Percentiles rank a stretch among this genome's conserved stretches.
phyloP scores from a whole-genome alignment of 2,329 filamentous ascomycete species.

The Aureobasidium sp. region DNA sequence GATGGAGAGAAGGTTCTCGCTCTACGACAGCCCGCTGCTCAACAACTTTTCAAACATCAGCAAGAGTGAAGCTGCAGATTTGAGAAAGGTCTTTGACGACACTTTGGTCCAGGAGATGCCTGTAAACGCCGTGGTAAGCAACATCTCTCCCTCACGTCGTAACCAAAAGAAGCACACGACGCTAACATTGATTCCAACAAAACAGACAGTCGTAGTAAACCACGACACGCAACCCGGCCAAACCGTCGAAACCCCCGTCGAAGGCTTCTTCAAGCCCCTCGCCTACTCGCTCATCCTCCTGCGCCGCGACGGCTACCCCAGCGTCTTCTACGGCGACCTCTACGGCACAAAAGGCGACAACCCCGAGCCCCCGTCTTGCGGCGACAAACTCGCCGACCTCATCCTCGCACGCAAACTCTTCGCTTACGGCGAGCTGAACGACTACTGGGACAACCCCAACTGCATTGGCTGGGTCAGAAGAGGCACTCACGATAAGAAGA shows the following conservation, averaged over 20 bases:
- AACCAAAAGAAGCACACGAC: neutral
- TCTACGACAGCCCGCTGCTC: slow-evolving; percentile 61
- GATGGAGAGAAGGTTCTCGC: slow-evolving; percentile 32
- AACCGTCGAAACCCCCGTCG: slow-evolving; percentile 53
- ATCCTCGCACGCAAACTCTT: slow-evolving; percentile 54
- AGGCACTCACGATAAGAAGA: slow-evolving; percentile 41
- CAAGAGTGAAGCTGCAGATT: slow-evolving; percentile 32
- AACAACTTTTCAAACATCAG: slow-evolving; percentile 53
- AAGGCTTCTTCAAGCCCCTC: slow-evolving; percentile 59
- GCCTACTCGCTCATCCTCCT: slow-evolving; percentile 66
- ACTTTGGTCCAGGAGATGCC: slow-evolving; percentile 49
- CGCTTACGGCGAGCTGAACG: slow-evolving; percentile 53
- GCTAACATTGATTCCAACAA: neutral
- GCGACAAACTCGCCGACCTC: slow-evolving; percentile 44
- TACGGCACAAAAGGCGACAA: slow-evolving; percentile 50
- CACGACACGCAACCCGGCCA: slow-evolving; percentile 61
- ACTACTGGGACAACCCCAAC: slow-evolving; percentile 53
- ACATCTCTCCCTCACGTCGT: neutral
- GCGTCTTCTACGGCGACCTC: slow-evolving; percentile 62
- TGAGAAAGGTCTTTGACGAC: slow-evolving; percentile 52
- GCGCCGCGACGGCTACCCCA: slow-evolving; percentile 53
- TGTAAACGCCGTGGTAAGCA: slow-evolving; percentile 41
- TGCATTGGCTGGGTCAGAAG: slow-evolving; percentile 52
- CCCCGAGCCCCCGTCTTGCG: slow-evolving; percentile 39
- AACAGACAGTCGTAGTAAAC: slow-evolving; percentile 55